A percentile compares a stretch with the other conserved stretches of the same genome.
Conservation (phyloP, 306 rosid species). For the Canavalia ensiformis region DNA sequence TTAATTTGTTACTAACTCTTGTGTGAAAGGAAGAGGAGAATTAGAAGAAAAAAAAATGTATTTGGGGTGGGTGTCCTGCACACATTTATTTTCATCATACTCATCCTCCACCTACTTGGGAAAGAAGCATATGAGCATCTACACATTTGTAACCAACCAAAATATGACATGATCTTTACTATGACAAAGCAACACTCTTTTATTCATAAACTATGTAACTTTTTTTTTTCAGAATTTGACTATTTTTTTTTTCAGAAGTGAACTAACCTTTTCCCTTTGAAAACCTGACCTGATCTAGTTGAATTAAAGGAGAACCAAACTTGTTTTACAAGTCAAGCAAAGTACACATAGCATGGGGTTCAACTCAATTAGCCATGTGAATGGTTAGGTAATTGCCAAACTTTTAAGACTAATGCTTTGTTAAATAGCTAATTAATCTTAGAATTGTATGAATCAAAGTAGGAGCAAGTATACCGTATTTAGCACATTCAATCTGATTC, state of each 20-base stretch:
- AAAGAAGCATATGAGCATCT: conserved; percentile 28
- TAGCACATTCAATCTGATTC: neutral
- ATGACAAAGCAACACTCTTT: neutral
- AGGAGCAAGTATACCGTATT: neutral
- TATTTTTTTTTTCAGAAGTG: neutral
- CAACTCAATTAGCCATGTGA: conserved; percentile 51
- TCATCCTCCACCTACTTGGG: neutral
- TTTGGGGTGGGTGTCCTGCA: neutral
- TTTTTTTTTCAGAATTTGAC: conserved; percentile 13
- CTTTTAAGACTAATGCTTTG: conserved; percentile 34
- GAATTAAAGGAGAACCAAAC: conserved; percentile 47
- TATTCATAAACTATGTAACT: neutral
- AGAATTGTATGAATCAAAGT: conserved; percentile 18
- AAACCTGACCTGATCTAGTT: conserved; percentile 41
- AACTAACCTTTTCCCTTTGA: conserved; percentile 28
- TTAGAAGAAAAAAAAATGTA: neutral
- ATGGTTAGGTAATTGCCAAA: conserved; percentile 47
- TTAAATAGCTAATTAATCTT: conserved; percentile 35
- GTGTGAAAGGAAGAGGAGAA: neutral
- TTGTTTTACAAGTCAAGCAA: conserved; percentile 50
- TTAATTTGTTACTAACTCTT: conserved; percentile 1
- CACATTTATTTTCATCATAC: neutral
- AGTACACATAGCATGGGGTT: conserved; percentile 36
- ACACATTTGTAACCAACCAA: neutral
- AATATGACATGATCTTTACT: conserved; percentile 1